A percentile compares a stretch with the other conserved stretches of the same genome.
phyloP scores from a whole-genome alignment of 768 basidiomycete species.

The Pleurotus platypus region DNA sequence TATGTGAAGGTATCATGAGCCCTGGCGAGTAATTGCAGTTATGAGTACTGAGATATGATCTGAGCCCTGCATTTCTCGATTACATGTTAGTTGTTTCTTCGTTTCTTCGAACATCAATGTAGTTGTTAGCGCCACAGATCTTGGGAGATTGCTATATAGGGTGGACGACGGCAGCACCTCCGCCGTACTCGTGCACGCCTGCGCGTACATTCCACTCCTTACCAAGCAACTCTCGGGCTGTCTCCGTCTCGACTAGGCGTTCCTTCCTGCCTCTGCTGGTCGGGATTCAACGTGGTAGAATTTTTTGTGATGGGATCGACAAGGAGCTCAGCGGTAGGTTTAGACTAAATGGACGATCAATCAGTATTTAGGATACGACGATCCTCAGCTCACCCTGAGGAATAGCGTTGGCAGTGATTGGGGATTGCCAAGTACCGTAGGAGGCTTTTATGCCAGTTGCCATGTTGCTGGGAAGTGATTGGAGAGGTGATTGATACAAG shows the following conservation, averaged over 20 bases:
- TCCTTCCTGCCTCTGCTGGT: conserved; percentile 16
- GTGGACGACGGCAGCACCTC: conserved; percentile 53
- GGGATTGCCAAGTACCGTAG: conserved; percentile 56
- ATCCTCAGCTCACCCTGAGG: conserved; percentile 31
- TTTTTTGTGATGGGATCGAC: conserved; percentile 6
- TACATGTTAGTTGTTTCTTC: too few species aligned
- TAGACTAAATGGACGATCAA: conserved; percentile 14
- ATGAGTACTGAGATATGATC: too few species aligned
- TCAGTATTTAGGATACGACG: too few species aligned
- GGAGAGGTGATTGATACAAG: too few species aligned
- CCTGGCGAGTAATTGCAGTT: too few species aligned
- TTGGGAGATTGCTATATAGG: too few species aligned
- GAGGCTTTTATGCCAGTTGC: conserved; percentile 28
- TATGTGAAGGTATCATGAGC: conserved; percentile 39
- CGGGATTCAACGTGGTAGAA: conserved; percentile 11
- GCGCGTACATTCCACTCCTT: conserved; percentile 52
- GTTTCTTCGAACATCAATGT: too few species aligned
- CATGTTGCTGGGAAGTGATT: not conserved
- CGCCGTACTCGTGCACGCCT: conserved; percentile 71
- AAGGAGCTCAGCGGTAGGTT: conserved; percentile 10
- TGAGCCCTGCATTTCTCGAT: too few species aligned
- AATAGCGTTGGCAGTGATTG: conserved; percentile 44
- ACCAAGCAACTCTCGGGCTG: conserved; percentile 42
- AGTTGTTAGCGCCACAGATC: too few species aligned
- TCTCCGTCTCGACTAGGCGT: conserved; percentile 38